Evolutionary conservation across 257 asterid genomes (phyloP).

Genomic region (Solanum piurae): DNA sequence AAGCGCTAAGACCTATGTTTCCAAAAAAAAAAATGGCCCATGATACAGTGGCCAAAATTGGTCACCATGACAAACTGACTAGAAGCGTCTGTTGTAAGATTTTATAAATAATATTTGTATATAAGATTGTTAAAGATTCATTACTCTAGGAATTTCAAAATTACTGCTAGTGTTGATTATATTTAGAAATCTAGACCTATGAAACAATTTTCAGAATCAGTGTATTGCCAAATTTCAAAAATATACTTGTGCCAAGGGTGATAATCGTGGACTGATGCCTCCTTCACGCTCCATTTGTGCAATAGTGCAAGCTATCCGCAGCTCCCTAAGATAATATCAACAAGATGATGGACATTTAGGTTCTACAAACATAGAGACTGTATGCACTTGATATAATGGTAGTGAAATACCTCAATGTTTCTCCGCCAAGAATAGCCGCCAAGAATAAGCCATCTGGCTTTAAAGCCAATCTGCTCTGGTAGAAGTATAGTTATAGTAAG

Average conservation of each 20-base stretch:
- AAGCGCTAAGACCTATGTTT: background rate
- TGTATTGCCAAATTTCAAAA: background rate
- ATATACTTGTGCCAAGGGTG: conserved; percentile 91
- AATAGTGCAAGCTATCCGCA: conserved; percentile 87
- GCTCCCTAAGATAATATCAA: conserved; percentile 45
- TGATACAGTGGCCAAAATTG: background rate
- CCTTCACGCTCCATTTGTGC: conserved; percentile 99
- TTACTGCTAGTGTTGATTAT: background rate
- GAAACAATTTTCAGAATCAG: background rate
- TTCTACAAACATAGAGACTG: background rate
- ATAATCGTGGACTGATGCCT: conserved; percentile 88
- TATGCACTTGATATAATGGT: conserved; percentile 24
- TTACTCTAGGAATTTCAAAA: background rate
- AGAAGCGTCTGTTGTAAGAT: background rate
- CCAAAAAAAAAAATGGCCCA: background rate
- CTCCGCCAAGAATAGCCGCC: conserved; percentile 97
- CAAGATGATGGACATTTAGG: background rate
- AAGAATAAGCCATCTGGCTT: conserved; percentile 94
- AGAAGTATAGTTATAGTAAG: conserved; percentile 7
- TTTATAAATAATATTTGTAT: background rate
- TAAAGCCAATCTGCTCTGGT: conserved; percentile 86
- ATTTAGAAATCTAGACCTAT: background rate
- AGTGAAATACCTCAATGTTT: conserved; percentile 55
- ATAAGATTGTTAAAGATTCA: background rate
- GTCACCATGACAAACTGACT: background rate